Evolutionary conservation across 495 filamentous ascomycete species (phyloP), one percentile per base, ranked within the genome.

Genomic region (Xylaria castorea): DNA sequence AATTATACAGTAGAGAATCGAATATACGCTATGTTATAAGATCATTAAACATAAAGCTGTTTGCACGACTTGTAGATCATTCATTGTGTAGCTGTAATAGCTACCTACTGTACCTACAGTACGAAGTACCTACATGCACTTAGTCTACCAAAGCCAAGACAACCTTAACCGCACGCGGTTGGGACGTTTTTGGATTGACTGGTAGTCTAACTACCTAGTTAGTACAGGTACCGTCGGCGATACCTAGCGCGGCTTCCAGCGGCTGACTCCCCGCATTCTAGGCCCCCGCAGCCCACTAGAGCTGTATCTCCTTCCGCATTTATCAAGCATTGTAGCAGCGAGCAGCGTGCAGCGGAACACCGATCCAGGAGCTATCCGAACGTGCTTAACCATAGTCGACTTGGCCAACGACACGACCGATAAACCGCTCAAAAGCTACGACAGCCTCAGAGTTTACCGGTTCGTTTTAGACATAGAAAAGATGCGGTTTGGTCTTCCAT

Each of bases 321-420:
- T 8, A 32, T 50, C n/a, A 68, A 25, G 38, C 55, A 11, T 1
- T 55, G 60, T 8, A 38, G 36, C 36, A 42, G 38, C 11, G 9
- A 12, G 11, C 61, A 64, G 9, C 38, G 12, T 20, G 38, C 34
- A 63, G n/a, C 36, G 38, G 12, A 55, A 64, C 7, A 46, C 68
- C 68, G 68, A 64, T 71, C 12, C 60, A 64, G 68, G 58, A 70
- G 57, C 44, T 38, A 58, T 25, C 48, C 34, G 50, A 48, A 50
- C 27, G 14, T 20, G 12, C 64, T 16, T 14, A 36, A 34, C 12
- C 12, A 32, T 12, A 25, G 40, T 16, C 68, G 11, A 40, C 42
- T 2, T 51, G 20, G 38, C 5, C 44, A 53, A 27, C 68, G 42
- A 22, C 69, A 34, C 18, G 46, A 50, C 16, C n/a, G 61, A 55